These are phyloP conservation scores for Xerocomus cyaneibrunnescens DNA, from an alignment of 1,284 basidiomycete species.

Conservation along the genomic window DNA sequence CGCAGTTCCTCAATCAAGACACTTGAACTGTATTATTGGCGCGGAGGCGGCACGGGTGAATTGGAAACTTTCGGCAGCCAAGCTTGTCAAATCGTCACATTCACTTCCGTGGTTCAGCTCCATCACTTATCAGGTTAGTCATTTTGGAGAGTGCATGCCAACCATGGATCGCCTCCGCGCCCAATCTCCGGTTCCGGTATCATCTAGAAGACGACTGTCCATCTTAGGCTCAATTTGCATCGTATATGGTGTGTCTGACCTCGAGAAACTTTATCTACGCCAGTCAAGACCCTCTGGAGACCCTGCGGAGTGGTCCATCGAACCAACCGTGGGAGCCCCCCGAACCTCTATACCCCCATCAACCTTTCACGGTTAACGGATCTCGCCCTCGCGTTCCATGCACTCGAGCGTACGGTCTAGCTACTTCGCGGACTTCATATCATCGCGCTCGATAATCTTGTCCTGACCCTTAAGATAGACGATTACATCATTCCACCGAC, in stretches of 20 bases:
- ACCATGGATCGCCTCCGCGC: conserved; percentile 39
- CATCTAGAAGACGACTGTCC: conserved; percentile 44
- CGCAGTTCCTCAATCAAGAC: background rate
- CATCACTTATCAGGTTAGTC: conserved; percentile 30
- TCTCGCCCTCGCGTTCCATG: conserved; percentile 50
- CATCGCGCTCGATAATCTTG: conserved; percentile 39
- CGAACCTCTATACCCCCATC: conserved; percentile 27
- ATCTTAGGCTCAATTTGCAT: conserved; percentile 51
- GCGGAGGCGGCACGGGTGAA: conserved; percentile 42
- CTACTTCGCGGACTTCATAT: background rate
- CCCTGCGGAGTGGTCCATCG: background rate
- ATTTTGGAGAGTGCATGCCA: conserved; percentile 58
- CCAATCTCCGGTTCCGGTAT: conserved; percentile 52
- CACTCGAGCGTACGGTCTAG: conserved; percentile 39
- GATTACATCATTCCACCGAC: background rate
- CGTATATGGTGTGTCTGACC: conserved; percentile 46
- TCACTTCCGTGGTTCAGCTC: conserved; percentile 56
- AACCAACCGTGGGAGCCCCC: background rate
- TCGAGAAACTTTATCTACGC: conserved; percentile 47
- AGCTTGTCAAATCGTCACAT: conserved; percentile 39
- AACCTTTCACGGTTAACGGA: conserved; percentile 47
- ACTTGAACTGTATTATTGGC: background rate
- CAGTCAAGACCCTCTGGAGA: conserved; percentile 43
- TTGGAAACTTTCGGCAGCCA: conserved; percentile 17
- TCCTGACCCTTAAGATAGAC: conserved; percentile 51